Evolutionary conservation across 306 rosid genomes (phyloP).

Genomic region (Lathyrus oleraceus): DNA sequence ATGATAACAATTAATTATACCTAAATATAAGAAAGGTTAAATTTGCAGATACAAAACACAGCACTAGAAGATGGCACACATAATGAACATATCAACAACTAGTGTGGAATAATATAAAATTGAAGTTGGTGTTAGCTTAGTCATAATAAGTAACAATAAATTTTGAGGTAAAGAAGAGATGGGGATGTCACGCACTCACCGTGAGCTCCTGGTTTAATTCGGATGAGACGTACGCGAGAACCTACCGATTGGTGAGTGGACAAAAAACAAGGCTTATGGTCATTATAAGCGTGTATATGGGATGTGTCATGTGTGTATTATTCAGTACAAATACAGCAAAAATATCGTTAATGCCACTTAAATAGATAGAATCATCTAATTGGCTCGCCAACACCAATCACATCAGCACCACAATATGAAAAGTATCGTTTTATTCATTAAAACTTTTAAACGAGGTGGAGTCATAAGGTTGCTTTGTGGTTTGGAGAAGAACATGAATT

Average conservation of each 20-base stretch:
- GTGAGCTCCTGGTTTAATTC: slow-evolving; percentile 32
- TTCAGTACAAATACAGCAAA: slow-evolving; percentile 29
- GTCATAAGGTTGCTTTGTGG: background rate
- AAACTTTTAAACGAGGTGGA: background rate
- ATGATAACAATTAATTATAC: background rate
- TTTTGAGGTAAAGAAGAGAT: slow-evolving; percentile 3
- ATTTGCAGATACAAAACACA: slow-evolving; percentile 23
- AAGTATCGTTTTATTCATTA: background rate
- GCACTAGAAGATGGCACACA: background rate
- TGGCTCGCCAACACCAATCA: background rate
- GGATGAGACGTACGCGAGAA: slow-evolving; percentile 38
- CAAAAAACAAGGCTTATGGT: slow-evolving; percentile 38
- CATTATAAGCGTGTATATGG: slow-evolving; percentile 4
- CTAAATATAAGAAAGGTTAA: background rate
- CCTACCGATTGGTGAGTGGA: slow-evolving; percentile 45
- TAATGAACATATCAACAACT: slow-evolving; percentile 1
- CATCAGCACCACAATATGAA: background rate
- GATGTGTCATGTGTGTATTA: background rate
- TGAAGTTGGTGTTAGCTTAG: background rate
- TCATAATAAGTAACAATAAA: slow-evolving; percentile 15
- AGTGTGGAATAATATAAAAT: background rate
- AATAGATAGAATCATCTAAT: background rate
- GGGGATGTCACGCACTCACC: slow-evolving; percentile 42
- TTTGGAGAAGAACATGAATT: background rate
- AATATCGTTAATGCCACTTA: slow-evolving; percentile 26